phyloP scores from a whole-genome alignment of 768 basidiomycete genomes.

The Kwoniella bestiolae region DNA sequence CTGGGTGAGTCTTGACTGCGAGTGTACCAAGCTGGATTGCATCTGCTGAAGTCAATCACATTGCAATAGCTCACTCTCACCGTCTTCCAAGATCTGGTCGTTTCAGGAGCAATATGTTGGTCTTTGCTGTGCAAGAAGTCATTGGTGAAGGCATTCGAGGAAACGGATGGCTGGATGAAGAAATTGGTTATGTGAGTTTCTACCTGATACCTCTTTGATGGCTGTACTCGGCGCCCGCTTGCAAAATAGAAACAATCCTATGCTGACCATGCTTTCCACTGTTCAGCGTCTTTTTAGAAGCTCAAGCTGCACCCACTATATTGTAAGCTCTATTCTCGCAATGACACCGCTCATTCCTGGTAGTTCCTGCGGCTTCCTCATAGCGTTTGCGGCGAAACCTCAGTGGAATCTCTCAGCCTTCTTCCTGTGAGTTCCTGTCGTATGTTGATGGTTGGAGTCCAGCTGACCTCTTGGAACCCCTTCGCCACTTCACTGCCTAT shows the following conservation, averaged over 20 bases:
- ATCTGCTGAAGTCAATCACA: background rate
- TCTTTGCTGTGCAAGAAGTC: background rate
- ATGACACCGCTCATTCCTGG: too few species aligned
- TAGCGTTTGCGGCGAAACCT: background rate
- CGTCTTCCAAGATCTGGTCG: constrained; percentile 1
- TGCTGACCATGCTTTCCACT: too few species aligned
- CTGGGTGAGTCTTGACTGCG: background rate
- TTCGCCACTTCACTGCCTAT: background rate
- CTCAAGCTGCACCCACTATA: constrained; percentile 11
- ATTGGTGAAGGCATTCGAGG: background rate
- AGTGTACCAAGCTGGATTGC: too few species aligned
- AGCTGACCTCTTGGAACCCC: background rate
- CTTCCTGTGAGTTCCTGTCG: constrained; percentile 17
- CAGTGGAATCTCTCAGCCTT: constrained; percentile 9
- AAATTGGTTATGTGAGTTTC: constrained; percentile 15
- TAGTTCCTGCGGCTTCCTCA: constrained; percentile 10
- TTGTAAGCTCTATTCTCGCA: too few species aligned
- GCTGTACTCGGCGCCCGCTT: too few species aligned
- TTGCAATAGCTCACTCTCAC: background rate
- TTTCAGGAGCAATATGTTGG: constrained; percentile 9
- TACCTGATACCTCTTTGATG: too few species aligned
- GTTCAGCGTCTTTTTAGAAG: constrained; percentile 11
- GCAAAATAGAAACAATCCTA: too few species aligned
- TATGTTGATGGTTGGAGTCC: too few species aligned
- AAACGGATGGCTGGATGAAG: constrained; percentile 7